These are phyloP conservation scores for Draba incana DNA, from an alignment of 345 rosid species.

Conservation along the genomic window DNA sequence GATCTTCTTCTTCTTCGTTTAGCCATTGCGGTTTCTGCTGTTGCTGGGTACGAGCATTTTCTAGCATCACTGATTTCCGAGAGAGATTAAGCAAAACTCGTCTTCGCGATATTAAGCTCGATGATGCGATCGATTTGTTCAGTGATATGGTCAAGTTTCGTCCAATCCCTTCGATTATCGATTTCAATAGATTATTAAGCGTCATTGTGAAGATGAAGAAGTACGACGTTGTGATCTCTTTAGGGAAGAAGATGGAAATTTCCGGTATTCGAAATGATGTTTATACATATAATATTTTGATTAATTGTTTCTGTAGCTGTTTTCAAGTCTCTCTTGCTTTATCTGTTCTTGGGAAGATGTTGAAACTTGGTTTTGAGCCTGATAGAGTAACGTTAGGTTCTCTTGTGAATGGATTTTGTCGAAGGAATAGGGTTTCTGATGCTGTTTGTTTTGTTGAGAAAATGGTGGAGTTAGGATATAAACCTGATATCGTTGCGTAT, in stretches of 20 bases:
- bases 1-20: constrained; percentile 16
- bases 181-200: constrained; percentile 32
- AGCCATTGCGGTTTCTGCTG: constrained; percentile 26
- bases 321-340: constrained; percentile 37
- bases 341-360: constrained; percentile 32
- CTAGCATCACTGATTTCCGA: constrained; percentile 13
- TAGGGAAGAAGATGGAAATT: constrained; percentile 34
- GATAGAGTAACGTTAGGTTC: constrained; percentile 29
- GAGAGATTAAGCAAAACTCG: constrained; percentile 26
- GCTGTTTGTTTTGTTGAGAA: constrained; percentile 30
- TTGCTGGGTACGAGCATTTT: constrained; percentile 22
- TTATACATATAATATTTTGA: constrained; percentile 34
- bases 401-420: constrained; percentile 33
- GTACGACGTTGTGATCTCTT: constrained; percentile 32
- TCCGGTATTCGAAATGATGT: constrained; percentile 26
- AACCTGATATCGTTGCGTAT: constrained; percentile 25
- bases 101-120: constrained; percentile 25
- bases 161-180: constrained; percentile 26
- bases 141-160: constrained; percentile 30
- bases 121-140: constrained; percentile 36
- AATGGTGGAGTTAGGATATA: constrained; percentile 32
- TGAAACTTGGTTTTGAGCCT: constrained; percentile 37
- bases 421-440: constrained; percentile 19
- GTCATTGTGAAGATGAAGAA: constrained; percentile 35
- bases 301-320: constrained; percentile 33